Percentiles rank a stretch among this genome's conserved stretches.
phyloP scores from a whole-genome alignment of 1,284 basidiomycete species.

The Stygiomarasmius scandens region DNA sequence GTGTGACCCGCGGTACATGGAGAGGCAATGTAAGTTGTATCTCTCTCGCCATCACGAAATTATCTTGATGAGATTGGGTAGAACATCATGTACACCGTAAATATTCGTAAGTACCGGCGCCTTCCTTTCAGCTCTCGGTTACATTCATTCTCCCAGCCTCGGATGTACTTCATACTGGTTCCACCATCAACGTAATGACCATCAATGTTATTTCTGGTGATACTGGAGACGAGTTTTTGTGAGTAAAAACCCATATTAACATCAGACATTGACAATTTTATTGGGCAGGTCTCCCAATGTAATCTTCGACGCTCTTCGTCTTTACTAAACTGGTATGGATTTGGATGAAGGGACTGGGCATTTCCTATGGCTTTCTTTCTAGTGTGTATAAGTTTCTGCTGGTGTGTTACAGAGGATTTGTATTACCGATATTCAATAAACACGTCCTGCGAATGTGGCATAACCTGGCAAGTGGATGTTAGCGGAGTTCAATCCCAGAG shows the following conservation, averaged over 20 bases:
- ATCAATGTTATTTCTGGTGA: slow-evolving; percentile 37
- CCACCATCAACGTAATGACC: slow-evolving; percentile 26
- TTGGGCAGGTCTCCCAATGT: slow-evolving; percentile 32
- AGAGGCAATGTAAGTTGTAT: too few relatives aligned
- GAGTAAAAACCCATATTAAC: slow-evolving; percentile 14
- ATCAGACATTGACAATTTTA: neutral
- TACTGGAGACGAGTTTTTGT: slow-evolving; percentile 32
- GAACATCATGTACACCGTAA: slow-evolving; percentile 36
- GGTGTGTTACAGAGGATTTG: too few relatives aligned
- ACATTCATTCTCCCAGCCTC: slow-evolving; percentile 21
- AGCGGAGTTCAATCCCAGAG: too few relatives aligned
- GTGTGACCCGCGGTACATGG: slow-evolving; percentile 25
- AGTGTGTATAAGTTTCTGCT: too few relatives aligned
- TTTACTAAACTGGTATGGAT: too few relatives aligned
- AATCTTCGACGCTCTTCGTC: slow-evolving; percentile 32
- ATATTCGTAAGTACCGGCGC: slow-evolving; percentile 30
- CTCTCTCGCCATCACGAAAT: too few relatives aligned
- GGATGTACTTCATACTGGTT: slow-evolving; percentile 30
- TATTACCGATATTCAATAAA: too few relatives aligned
- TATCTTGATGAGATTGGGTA: too few relatives aligned
- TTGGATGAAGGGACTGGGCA: too few relatives aligned
- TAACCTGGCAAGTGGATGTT: too few relatives aligned
- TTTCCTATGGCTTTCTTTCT: too few relatives aligned
- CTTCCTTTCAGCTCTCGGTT: neutral
- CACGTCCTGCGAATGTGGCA: too few relatives aligned